These are phyloP conservation scores for Aspergillus heteromorphus DNA, from an alignment of 495 filamentous ascomycete species.

Conservation along the genomic window DNA sequence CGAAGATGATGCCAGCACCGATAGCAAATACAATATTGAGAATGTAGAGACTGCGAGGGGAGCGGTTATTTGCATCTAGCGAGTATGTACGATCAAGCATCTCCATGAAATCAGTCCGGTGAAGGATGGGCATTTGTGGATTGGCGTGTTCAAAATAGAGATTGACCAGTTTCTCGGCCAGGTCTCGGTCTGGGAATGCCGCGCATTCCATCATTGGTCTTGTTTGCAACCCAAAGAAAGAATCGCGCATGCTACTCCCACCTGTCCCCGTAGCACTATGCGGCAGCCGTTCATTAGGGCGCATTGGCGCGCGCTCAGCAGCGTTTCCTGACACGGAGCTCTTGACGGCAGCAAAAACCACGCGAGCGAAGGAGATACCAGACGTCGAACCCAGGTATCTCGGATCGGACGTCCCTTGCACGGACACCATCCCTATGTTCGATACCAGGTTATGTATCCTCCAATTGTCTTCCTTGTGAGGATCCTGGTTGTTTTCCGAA, in stretches of 20 bases:
- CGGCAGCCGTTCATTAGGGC: slow-evolving; percentile 43
- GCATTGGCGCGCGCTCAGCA: slow-evolving; percentile 54
- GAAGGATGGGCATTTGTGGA: slow-evolving; percentile 88
- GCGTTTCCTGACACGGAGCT: slow-evolving; percentile 58
- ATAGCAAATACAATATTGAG: slow-evolving; percentile 98
- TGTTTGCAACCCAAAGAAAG: slow-evolving; percentile 90
- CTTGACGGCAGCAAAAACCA: slow-evolving; percentile 92
- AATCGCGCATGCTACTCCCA: slow-evolving; percentile 81
- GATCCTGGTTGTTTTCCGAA: slow-evolving; percentile 21
- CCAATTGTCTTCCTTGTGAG: slow-evolving; percentile 51
- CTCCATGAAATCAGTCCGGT: slow-evolving; percentile 78
- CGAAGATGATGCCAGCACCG: slow-evolving; percentile 86
- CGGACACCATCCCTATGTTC: slow-evolving; percentile 71
- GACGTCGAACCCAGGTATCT: slow-evolving; percentile 81
- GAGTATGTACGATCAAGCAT: slow-evolving; percentile 76
- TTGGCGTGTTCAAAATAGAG: slow-evolving; percentile 96
- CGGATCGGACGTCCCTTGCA: slow-evolving; percentile 68
- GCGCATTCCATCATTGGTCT: slow-evolving; percentile 82
- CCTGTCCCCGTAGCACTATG: slow-evolving; percentile 43
- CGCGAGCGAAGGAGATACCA: slow-evolving; percentile 88
- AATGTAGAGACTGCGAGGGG: slow-evolving; percentile 80
- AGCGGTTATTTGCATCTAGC: slow-evolving; percentile 60
- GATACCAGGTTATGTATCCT: slow-evolving; percentile 68
- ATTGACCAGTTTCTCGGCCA: slow-evolving; percentile 65
- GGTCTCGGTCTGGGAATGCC: slow-evolving; percentile 69